Evolutionary conservation across 2,329 filamentous ascomycete genomes (phyloP).

Genomic region (Aureobasidium sp.): DNA sequence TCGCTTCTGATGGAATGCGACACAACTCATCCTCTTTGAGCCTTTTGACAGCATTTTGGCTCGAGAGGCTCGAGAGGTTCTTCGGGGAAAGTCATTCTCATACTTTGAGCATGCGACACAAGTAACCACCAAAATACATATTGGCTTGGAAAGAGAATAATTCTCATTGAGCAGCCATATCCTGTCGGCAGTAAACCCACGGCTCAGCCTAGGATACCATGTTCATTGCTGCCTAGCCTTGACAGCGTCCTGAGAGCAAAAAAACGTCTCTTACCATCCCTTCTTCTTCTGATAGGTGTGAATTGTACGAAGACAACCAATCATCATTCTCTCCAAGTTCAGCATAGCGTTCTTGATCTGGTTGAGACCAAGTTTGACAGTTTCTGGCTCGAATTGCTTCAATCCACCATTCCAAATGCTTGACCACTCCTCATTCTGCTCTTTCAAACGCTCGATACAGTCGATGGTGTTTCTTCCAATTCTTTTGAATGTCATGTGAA

Average conservation of each 20-base stretch:
- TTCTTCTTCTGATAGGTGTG: background rate
- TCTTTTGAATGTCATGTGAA: background rate
- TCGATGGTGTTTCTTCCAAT: background rate
- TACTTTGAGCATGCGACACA: no score
- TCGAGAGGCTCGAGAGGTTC: background rate
- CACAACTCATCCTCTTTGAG: background rate
- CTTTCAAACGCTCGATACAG: background rate
- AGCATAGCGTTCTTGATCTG: background rate
- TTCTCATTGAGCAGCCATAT: no score
- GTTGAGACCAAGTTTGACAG: background rate
- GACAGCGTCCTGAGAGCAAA: background rate
- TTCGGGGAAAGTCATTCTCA: background rate
- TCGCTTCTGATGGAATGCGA: background rate
- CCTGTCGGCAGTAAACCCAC: no score
- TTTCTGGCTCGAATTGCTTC: background rate
- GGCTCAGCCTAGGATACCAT: no score
- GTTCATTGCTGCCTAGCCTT: background rate
- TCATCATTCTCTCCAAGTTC: background rate
- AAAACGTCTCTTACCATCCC: background rate
- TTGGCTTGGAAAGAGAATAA: no score
- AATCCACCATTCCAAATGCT: background rate
- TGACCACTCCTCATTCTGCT: background rate
- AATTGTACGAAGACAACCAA: background rate
- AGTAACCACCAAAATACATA: background rate
- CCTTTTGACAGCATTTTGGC: background rate